Percentiles rank a stretch among this genome's conserved stretches.
Evolutionary conservation across 495 filamentous ascomycete genomes (phyloP).

Genomic region (Parathielavia appendiculata): DNA sequence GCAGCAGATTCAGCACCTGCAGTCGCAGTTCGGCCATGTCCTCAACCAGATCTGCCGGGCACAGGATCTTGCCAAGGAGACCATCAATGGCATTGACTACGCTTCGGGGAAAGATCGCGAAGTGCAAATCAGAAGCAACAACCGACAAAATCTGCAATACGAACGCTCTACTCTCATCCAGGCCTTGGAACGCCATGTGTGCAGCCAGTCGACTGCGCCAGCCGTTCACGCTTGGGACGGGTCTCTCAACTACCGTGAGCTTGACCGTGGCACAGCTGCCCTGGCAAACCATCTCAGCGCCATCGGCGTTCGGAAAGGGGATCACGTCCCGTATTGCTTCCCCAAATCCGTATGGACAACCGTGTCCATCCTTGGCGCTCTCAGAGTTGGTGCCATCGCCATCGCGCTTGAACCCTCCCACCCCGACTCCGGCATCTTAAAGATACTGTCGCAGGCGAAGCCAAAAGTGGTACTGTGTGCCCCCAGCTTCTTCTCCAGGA

Average conservation of each 20-base stretch:
- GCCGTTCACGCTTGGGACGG: constrained; percentile 43
- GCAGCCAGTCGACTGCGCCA: constrained; percentile 34
- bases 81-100: constrained; percentile 10
- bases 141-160: neutral
- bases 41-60: constrained; percentile 12
- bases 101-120: constrained; percentile 10
- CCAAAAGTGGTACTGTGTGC: constrained; percentile 27
- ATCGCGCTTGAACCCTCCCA: constrained; percentile 57
- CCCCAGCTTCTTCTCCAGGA: constrained; percentile 4
- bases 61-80: constrained; percentile 1
- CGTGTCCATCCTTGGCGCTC: constrained; percentile 38
- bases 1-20: constrained; percentile 10
- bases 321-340: constrained; percentile 40
- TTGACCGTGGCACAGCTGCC: constrained; percentile 43
- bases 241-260: constrained; percentile 45
- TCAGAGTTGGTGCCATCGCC: constrained; percentile 40
- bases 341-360: constrained; percentile 43
- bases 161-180: constrained; percentile 5
- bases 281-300: constrained; percentile 42
- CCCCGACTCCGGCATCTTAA: constrained; percentile 43
- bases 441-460: constrained; percentile 23
- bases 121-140: constrained; percentile 10
- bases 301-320: constrained; percentile 34
- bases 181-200: constrained; percentile 17
- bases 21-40: constrained; percentile 11